A percentile compares a stretch with the other conserved stretches of the same genome.
Evolutionary conservation across 805 yeast species (phyloP).

Genomic region (Zygoascus biomembranicola): DNA sequence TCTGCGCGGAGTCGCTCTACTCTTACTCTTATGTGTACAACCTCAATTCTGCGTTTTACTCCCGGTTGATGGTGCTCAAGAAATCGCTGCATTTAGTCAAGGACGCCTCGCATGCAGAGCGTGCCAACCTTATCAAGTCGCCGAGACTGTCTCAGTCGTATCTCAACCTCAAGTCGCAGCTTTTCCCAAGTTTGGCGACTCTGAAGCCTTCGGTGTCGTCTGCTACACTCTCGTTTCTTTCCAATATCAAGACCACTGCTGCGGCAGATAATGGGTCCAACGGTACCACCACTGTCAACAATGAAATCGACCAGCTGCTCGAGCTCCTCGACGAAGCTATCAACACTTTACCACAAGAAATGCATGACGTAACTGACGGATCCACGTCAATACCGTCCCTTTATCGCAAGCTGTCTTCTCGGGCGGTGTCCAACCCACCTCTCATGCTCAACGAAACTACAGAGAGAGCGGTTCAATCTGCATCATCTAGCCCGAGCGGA

Average conservation of each 20-base stretch:
- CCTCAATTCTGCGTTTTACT: conserved; percentile 71
- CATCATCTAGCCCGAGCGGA: background rate
- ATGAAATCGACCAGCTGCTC: background rate
- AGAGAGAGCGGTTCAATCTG: background rate
- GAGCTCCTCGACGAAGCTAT: conserved; percentile 4
- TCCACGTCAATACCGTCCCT: background rate
- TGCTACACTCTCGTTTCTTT: conserved; percentile 17
- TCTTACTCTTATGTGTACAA: conserved; percentile 79
- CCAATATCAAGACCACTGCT: conserved; percentile 12
- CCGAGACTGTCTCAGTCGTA: background rate
- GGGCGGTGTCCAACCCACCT: conserved; percentile 6
- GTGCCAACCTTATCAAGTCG: background rate
- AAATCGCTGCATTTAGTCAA: conserved; percentile 67
- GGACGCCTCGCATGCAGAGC: conserved; percentile 41
- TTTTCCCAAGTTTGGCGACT: conserved; percentile 15
- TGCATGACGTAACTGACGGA: background rate
- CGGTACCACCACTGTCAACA: background rate
- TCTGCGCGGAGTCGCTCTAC: conserved; percentile 74
- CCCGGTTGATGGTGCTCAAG: conserved; percentile 64
- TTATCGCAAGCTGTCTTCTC: background rate
- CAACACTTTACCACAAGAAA: background rate
- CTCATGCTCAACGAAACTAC: conserved; percentile 1
- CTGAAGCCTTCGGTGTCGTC: conserved; percentile 20
- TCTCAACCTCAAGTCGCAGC: background rate
- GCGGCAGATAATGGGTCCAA: background rate